Evolutionary conservation across 805 yeast genomes (phyloP), one percentile per base, ranked within the genome.

Genomic region (Cyberlindnera maritima): DNA sequence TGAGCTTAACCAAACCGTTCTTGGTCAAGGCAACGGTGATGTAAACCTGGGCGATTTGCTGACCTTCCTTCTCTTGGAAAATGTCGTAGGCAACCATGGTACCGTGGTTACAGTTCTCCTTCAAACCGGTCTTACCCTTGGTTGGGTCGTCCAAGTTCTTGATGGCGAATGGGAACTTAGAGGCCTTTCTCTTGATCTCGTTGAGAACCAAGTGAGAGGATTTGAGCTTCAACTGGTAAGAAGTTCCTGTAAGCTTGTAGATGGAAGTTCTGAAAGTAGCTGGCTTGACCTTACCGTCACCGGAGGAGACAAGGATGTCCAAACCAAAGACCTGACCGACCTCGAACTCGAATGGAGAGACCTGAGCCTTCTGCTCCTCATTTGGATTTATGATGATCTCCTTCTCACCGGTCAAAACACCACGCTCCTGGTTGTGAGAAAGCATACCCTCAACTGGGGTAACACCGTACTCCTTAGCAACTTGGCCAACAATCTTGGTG

Each of bases 301-400:
- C 66, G 7, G 85, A 77, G 20, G 87, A 76, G 53, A 85, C 72
- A 50, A 86, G 72, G 51, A 85, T 76, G 62, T 85, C 92, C 57
- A 85, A 70, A 43, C 92, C 92, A 63, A 79, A 85, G 31, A 86
- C 92, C 63, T 85, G 89, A 62, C 81, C 81, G 62, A 80, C 86
- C 65, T 79, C 88, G 55, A 86, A 85, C 62, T 76, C 79, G 65
- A 71, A 68, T 43, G 87, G 70, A 50, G 81, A 85, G 64, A 84
- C 79, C 62, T 76, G 82, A 54, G 67, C 64, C 65, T 75, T 79
- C 72, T 85, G 88, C 56, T 72, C 73, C 59, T 83, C 87, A 50
- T 77, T 67, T 57, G 92, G 92, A 71, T 85, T 86, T 56, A 86
- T 69, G 61, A 85, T 83, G 61, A 85, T 75, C 65, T 84, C 87